Percentiles rank a stretch among this genome's conserved stretches.
These are phyloP conservation scores for Orobanche coerulescens DNA, from an alignment of 257 asterid species.

Conservation along the genomic window DNA sequence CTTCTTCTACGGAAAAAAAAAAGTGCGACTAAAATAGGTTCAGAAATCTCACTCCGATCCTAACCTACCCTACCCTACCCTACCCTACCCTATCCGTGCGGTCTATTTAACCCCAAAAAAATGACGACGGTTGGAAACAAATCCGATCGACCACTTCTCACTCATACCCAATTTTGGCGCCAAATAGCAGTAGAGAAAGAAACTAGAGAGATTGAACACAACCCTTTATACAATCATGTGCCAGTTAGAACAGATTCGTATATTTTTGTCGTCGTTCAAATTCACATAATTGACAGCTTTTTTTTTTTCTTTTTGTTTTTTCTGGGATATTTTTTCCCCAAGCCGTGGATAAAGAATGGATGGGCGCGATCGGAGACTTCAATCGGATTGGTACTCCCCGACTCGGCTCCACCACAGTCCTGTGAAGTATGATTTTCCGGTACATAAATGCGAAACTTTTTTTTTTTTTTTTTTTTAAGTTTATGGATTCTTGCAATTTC, in stretches of 20 bases:
- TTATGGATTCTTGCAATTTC: conserved; percentile 2
- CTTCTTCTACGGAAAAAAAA: too few relatives aligned
- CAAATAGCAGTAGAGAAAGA: conserved; percentile 7
- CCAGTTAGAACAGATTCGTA: background rate
- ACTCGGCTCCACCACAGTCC: conserved; percentile 70
- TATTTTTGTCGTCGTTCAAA: background rate
- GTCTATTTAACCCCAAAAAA: too few relatives aligned
- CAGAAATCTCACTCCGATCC: too few relatives aligned
- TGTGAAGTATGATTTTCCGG: conserved; percentile 58
- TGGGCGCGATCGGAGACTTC: conserved; percentile 28
- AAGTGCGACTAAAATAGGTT: too few relatives aligned
- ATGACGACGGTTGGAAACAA: conserved; percentile 11
- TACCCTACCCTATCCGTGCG: too few relatives aligned
- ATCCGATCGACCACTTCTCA: conserved; percentile 10
- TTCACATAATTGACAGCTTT: background rate
- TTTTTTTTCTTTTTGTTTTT: background rate
- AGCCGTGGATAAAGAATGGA: conserved; percentile 33
- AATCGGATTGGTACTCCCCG: conserved; percentile 72
- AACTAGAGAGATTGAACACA: background rate
- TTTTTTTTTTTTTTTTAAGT: conserved; percentile 9
- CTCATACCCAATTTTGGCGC: conserved; percentile 6
- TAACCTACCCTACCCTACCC: too few relatives aligned
- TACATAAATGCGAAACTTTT: conserved; percentile 12
- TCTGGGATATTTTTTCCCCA: background rate
- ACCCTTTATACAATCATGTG: background rate